Conservation (phyloP, 352 stramenopile genomes). For the Globisporangium solare region DNA sequence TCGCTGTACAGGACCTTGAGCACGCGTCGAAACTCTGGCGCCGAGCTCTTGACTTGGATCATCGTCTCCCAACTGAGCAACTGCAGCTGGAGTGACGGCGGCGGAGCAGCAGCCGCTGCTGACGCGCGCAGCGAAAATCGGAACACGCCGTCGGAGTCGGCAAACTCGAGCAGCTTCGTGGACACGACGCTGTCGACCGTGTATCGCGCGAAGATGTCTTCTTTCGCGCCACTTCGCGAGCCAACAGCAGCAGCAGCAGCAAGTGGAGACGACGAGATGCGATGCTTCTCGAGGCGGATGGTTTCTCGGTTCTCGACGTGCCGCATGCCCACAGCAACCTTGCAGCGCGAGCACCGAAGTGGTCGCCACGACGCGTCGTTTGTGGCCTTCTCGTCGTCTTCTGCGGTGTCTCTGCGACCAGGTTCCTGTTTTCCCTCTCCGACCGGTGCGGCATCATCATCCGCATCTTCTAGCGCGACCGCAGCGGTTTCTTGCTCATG, state of each 20-base stretch:
- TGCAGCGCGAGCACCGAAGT: slow-evolving; percentile 41
- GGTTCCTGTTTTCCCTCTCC: not conserved
- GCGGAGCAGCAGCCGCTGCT: slow-evolving; percentile 9
- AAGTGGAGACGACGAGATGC: slow-evolving; percentile 21
- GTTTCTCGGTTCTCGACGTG: slow-evolving; percentile 35
- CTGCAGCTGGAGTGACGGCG: slow-evolving; percentile 23
- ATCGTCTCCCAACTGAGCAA: slow-evolving; percentile 73
- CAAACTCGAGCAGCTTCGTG: slow-evolving; percentile 58
- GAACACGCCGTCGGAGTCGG: slow-evolving; percentile 71
- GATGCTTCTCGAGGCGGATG: slow-evolving; percentile 59
- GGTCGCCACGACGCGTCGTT: slow-evolving; percentile 27
- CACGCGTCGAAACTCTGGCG: slow-evolving; percentile 38
- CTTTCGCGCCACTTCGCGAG: not conserved
- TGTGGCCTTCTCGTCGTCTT: not conserved
- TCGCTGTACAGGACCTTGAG: slow-evolving; percentile 53
- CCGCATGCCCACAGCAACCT: slow-evolving; percentile 27
- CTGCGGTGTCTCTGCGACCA: not conserved
- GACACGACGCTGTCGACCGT: slow-evolving; percentile 69
- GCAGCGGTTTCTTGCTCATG: slow-evolving; percentile 36
- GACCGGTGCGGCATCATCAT: not conserved
- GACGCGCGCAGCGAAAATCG: slow-evolving; percentile 36
- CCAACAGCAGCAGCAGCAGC: not conserved
- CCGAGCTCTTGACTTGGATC: slow-evolving; percentile 25
- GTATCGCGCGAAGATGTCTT: slow-evolving; percentile 59
- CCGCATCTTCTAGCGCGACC: slow-evolving; percentile 3